A percentile compares a stretch with the other conserved stretches of the same genome.
Conservation (phyloP, 805 yeast genomes). For the Candida insectorum region DNA sequence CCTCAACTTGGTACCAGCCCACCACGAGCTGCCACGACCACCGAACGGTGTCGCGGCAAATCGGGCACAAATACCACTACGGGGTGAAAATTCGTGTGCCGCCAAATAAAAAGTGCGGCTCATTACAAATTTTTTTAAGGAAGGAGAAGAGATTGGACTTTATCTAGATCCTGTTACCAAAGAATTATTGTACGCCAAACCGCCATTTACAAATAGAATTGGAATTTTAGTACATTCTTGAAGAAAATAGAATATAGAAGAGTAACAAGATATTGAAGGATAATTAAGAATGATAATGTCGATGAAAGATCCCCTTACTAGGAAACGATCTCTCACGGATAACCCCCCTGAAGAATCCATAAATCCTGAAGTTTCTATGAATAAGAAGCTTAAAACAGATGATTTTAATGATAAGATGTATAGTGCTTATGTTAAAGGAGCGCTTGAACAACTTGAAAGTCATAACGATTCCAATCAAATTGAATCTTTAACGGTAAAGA, state of each 20-base stretch:
- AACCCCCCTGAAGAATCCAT: slow-evolving; percentile 5
- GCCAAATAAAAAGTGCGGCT: slow-evolving; percentile 12
- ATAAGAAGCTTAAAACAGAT: slow-evolving; percentile 2
- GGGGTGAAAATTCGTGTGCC: no score
- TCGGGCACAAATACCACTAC: no score
- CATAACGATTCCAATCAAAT: slow-evolving; percentile 51
- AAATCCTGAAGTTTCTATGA: slow-evolving; percentile 5
- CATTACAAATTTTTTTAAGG: slow-evolving; percentile 8
- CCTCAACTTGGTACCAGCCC: no score
- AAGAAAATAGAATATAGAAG: no score
- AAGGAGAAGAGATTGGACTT: slow-evolving; percentile 10
- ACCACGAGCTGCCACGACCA: no score
- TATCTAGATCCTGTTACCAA: no score
- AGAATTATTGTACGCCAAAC: no score
- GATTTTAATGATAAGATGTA: slow-evolving; percentile 38
- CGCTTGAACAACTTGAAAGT: slow-evolving; percentile 63
- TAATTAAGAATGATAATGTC: slow-evolving; percentile 36
- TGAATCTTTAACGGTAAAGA: slow-evolving; percentile 57
- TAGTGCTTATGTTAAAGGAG: slow-evolving; percentile 53
- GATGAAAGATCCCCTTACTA: slow-evolving; percentile 32
- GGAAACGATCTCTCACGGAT: slow-evolving; percentile 24
- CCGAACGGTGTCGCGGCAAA: no score
- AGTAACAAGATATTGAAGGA: no score
- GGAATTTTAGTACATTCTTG: no score
- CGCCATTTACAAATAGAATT: no score